phyloP scores from a whole-genome alignment of 2,329 filamentous ascomycete genomes.

The Colletotrichum tropicicola region DNA sequence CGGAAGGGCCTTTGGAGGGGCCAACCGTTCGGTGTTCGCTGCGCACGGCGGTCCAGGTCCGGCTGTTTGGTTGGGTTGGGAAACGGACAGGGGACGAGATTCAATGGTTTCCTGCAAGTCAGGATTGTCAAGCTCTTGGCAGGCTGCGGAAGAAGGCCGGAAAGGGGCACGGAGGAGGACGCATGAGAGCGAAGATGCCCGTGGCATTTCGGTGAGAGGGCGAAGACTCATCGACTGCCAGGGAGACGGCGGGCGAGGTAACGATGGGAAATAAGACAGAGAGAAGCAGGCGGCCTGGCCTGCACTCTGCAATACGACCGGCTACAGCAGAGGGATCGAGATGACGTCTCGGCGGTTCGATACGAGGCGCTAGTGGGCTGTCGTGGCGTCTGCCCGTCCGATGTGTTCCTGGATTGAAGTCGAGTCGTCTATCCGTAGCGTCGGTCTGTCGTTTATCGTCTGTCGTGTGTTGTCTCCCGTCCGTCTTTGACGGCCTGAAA shows the following conservation, averaged over 20 bases:
- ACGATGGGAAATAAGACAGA: no score
- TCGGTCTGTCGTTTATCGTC: no score
- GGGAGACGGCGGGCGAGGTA: no score
- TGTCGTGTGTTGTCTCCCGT: no score
- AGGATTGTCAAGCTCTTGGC: constrained; percentile 7
- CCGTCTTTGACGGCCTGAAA: background rate
- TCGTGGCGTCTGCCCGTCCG: background rate
- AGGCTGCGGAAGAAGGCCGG: background rate
- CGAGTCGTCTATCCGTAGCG: no score
- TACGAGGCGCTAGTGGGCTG: constrained; percentile 12
- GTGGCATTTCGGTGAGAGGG: background rate
- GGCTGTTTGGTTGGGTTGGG: background rate
- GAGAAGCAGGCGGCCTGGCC: no score
- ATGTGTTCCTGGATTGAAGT: constrained; percentile 23
- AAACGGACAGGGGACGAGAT: background rate
- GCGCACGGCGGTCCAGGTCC: no score
- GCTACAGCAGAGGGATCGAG: background rate
- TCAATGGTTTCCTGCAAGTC: constrained; percentile 14
- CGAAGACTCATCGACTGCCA: background rate
- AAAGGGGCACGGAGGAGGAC: background rate
- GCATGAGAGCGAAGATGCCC: background rate
- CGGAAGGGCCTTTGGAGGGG: background rate
- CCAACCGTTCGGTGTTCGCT: background rate
- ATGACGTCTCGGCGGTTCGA: constrained; percentile 7
- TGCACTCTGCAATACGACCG: background rate